phyloP scores from a whole-genome alignment of 352 stramenopile species.

The Phytophthora agathidicida region DNA sequence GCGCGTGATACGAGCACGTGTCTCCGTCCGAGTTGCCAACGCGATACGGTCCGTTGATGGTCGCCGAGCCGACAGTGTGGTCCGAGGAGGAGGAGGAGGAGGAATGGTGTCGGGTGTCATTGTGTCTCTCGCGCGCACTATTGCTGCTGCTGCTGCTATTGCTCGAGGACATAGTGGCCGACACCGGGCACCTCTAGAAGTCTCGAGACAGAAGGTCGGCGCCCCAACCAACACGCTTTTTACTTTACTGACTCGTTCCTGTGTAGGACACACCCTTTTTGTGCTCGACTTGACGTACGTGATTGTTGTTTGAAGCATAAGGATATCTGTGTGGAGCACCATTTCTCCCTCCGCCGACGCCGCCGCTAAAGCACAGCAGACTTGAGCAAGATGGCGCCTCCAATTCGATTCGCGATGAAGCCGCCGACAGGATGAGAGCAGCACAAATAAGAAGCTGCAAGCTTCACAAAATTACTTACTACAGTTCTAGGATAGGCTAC shows the following conservation, averaged over 20 bases:
- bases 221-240: too few relatives aligned
- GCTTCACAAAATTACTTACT: too few relatives aligned
- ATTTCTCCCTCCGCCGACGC: too few relatives aligned
- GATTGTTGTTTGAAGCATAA: too few relatives aligned
- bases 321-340: too few relatives aligned
- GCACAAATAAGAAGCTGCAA: too few relatives aligned
- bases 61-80: constrained; percentile 24
- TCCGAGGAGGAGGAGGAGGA: constrained; percentile 11
- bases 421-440: too few relatives aligned
- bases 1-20: constrained; percentile 68
- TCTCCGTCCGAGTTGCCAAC: constrained; percentile 53
- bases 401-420: too few relatives aligned
- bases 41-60: constrained; percentile 37
- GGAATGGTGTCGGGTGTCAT: constrained; percentile 1
- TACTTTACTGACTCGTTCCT: constrained; percentile 26
- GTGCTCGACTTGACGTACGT: not conserved
- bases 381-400: too few relatives aligned
- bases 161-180: constrained; percentile 17
- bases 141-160: constrained; percentile 21
- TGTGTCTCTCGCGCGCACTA: not conserved
- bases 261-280: not conserved
- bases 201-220: too few relatives aligned
- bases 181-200: too few relatives aligned
- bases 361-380: too few relatives aligned
- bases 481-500: constrained; percentile 17